Percentiles rank a stretch among this genome's conserved stretches.
Evolutionary conservation across 2,329 filamentous ascomycete genomes (phyloP).

Genomic region (Epichloe gansuensis): DNA sequence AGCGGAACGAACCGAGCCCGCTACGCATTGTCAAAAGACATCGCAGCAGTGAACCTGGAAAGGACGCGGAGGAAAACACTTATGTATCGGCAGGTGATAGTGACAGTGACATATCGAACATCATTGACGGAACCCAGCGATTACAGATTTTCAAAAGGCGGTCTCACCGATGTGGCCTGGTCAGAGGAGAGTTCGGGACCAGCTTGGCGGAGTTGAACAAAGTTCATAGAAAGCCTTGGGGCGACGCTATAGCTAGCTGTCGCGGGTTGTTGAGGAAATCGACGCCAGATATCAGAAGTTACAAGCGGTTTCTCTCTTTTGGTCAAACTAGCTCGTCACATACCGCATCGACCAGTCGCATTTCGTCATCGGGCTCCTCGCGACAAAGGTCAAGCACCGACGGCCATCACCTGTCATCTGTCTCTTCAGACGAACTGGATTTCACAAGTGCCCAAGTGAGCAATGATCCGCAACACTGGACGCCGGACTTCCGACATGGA

Average conservation of each 20-base stretch:
- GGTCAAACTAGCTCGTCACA: conserved; percentile 1
- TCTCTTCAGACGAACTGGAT: conserved; percentile 1
- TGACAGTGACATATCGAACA: conserved; percentile 1
- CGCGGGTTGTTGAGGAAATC: conserved; percentile 7
- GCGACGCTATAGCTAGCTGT: conserved; percentile 8
- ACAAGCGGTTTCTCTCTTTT: conserved; percentile 3
- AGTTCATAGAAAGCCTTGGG: conserved; percentile 6
- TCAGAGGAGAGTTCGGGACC: conserved; percentile 1
- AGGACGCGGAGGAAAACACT: background rate
- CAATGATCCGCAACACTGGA: background rate
- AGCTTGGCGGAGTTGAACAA: conserved; percentile 7
- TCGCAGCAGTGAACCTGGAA: background rate
- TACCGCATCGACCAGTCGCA: conserved; percentile 2
- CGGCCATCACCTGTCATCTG: background rate
- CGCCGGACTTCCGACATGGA: background rate
- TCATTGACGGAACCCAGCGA: background rate
- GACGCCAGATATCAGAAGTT: conserved; percentile 4
- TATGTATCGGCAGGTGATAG: background rate
- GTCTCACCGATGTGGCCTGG: background rate
- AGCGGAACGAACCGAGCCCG: conserved; percentile 28
- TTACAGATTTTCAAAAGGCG: conserved; percentile 9
- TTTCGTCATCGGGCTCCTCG: conserved; percentile 2
- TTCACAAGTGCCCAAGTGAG: background rate
- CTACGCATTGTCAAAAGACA: conserved; percentile 36
- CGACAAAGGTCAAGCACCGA: background rate